Conservation (phyloP, 768 basidiomycete genomes). For the Macrolepiota dolichaula region DNA sequence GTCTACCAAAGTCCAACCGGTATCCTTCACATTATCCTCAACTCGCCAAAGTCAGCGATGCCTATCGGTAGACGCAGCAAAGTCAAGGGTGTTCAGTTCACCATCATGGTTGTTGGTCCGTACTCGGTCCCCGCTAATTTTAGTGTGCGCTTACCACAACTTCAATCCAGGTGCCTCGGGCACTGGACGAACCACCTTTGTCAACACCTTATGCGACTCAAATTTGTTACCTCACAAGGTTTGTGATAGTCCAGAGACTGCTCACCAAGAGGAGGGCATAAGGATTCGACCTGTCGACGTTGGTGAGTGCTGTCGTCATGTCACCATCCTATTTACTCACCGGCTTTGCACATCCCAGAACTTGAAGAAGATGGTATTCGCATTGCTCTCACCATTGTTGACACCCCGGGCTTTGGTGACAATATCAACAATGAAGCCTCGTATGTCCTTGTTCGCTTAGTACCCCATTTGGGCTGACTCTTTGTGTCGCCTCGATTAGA, state of each 20-base stretch:
- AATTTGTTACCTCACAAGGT: conserved; percentile 71
- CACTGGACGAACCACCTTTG: conserved; percentile 85
- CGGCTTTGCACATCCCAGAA: conserved; percentile 40
- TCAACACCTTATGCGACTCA: conserved; percentile 87
- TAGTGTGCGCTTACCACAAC: conserved; percentile 10
- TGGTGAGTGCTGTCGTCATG: conserved; percentile 41
- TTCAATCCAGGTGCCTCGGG: conserved; percentile 70
- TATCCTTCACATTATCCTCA: neutral
- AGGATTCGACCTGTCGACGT: conserved; percentile 81
- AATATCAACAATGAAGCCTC: conserved; percentile 86
- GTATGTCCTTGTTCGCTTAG: conserved; percentile 38
- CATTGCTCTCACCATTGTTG: conserved; percentile 86
- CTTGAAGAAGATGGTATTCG: conserved; percentile 90
- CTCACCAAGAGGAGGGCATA: conserved; percentile 76
- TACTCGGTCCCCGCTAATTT: conserved; percentile 13
- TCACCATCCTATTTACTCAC: neutral
- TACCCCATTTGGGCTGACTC: neutral
- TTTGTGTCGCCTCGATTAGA: conserved; percentile 30
- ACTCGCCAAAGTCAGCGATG: conserved; percentile 26
- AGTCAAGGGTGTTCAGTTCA: conserved; percentile 89
- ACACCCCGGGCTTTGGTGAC: conserved; percentile 91
- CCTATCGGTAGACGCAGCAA: conserved; percentile 62
- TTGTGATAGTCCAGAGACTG: conserved; percentile 58
- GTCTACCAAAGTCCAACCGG: neutral
- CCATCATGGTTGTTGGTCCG: conserved; percentile 87